phyloP scores from a whole-genome alignment of 2,329 filamentous ascomycete genomes.

The Alternaria incomplexa region DNA sequence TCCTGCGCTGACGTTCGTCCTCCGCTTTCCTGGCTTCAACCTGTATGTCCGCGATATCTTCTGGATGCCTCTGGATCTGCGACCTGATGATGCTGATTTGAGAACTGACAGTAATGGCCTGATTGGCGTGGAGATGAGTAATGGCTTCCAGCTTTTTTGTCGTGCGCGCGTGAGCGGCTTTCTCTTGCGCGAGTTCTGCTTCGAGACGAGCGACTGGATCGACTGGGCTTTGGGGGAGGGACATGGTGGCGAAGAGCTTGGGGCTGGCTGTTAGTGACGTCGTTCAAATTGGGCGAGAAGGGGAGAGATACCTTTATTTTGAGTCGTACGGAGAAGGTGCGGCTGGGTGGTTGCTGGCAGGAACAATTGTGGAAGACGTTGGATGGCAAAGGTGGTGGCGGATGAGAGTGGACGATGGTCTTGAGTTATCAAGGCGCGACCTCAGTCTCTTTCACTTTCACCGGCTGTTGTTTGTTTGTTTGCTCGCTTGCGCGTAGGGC shows the following conservation, averaged over 20 bases:
- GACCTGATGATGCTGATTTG: not conserved
- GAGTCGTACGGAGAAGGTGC: not conserved
- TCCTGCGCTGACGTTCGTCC: not conserved
- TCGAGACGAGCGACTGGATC: not conserved
- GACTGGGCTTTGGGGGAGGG: not conserved
- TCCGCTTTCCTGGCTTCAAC: not conserved
- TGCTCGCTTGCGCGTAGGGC: not conserved
- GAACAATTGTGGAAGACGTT: not conserved
- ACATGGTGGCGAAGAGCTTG: not conserved
- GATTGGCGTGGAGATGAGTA: not conserved
- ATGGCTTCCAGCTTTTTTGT: not conserved
- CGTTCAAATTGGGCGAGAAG: not conserved
- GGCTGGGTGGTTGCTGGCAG: not conserved
- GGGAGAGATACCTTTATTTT: not conserved
- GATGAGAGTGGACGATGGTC: not conserved
- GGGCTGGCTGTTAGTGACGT: not conserved
- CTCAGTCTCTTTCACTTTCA: not conserved
- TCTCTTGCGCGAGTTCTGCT: not conserved
- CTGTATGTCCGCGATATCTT: not conserved
- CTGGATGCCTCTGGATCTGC: not conserved
- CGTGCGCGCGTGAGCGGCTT: not conserved
- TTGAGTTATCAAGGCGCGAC: not conserved
- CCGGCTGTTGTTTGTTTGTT: not conserved
- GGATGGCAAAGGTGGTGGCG: not conserved
- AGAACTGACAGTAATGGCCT: not conserved